Percentiles rank a stretch among this genome's conserved stretches.
These are phyloP conservation scores for Dentipellis fragilis DNA, from an alignment of 768 basidiomycete genomes.

Conservation along the genomic window DNA sequence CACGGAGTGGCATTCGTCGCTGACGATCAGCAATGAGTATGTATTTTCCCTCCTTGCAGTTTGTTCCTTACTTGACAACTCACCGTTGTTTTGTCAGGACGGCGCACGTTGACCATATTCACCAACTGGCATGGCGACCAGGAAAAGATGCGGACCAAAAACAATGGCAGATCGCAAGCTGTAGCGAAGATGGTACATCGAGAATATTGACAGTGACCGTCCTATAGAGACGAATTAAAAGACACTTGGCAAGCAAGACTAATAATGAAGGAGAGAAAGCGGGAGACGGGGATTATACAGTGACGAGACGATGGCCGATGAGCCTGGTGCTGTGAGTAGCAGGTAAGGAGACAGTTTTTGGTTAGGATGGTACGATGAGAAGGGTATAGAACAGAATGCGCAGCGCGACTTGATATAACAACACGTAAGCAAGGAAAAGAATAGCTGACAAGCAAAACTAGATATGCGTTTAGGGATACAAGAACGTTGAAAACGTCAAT, in stretches of 20 bases:
- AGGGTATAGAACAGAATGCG: constrained; percentile 62
- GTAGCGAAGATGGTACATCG: constrained; percentile 89
- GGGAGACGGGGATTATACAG: constrained; percentile 55
- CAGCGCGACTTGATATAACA: constrained; percentile 36
- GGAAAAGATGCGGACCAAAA: constrained; percentile 16
- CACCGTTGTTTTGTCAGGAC: constrained; percentile 29
- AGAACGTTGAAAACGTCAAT: constrained; percentile 38
- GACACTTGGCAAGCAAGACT: constrained; percentile 14
- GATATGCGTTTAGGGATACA: constrained; percentile 76
- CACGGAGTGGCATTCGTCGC: constrained; percentile 36
- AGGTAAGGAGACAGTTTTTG: constrained; percentile 59
- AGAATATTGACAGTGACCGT: constrained; percentile 36
- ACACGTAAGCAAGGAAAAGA: constrained; percentile 24
- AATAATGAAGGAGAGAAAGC: constrained; percentile 2
- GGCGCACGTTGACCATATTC: constrained; percentile 71
- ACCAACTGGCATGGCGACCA: constrained; percentile 75
- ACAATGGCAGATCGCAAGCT: constrained; percentile 59
- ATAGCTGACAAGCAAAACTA: constrained; percentile 13
- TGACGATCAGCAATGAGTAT: constrained; percentile 43
- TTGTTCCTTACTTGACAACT: constrained; percentile 2
- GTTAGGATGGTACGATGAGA: constrained; percentile 36
- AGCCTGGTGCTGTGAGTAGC: constrained; percentile 28
- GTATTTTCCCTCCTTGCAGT: constrained; percentile 8
- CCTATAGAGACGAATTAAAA: constrained; percentile 12
- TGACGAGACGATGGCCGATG: constrained; percentile 33